phyloP scores from a whole-genome alignment of 2,329 filamentous ascomycete genomes.

The Ophiostoma fasciatum region DNA sequence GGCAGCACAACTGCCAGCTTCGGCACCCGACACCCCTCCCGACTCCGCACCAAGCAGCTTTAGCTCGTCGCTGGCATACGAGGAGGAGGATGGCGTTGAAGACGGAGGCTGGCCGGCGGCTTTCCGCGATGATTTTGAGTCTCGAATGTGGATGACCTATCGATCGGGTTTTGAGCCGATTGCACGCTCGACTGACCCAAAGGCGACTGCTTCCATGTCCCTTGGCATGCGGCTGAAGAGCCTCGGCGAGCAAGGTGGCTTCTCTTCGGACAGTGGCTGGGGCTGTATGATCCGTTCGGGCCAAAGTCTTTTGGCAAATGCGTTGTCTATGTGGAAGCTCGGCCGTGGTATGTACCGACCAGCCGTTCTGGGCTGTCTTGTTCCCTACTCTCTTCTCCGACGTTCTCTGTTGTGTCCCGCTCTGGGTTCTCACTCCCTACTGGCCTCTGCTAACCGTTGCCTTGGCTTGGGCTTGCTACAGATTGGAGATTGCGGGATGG shows the following conservation, averaged over 20 bases:
- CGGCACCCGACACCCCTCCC: constrained; percentile 27
- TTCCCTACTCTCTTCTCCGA: too few relatives aligned
- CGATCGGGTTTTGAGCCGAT: constrained; percentile 76
- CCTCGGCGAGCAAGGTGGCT: constrained; percentile 63
- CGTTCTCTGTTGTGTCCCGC: too few relatives aligned
- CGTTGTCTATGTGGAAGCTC: constrained; percentile 55
- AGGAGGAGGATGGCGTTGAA: constrained; percentile 21
- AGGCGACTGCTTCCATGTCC: constrained; percentile 57
- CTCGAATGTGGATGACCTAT: constrained; percentile 92
- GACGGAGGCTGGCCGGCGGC: constrained; percentile 61
- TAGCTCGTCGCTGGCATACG: constrained; percentile 35
- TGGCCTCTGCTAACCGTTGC: too few relatives aligned
- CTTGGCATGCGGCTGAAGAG: constrained; percentile 73
- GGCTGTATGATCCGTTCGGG: constrained; percentile 98
- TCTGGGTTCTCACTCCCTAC: too few relatives aligned
- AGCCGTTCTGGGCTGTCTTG: too few relatives aligned
- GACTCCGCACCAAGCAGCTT: constrained; percentile 36
- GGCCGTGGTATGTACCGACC: constrained; percentile 54
- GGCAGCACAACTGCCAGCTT: constrained; percentile 7
- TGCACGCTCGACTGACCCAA: constrained; percentile 59
- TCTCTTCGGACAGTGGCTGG: constrained; percentile 91
- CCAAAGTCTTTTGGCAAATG: constrained; percentile 82
- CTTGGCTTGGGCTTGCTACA: too few relatives aligned
- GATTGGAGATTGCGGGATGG: constrained; percentile 60
- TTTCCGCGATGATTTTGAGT: constrained; percentile 88